Evolutionary conservation across 192 early-diverging fungal genomes (phyloP).

Genomic region (Cladochytrium replicatum): DNA sequence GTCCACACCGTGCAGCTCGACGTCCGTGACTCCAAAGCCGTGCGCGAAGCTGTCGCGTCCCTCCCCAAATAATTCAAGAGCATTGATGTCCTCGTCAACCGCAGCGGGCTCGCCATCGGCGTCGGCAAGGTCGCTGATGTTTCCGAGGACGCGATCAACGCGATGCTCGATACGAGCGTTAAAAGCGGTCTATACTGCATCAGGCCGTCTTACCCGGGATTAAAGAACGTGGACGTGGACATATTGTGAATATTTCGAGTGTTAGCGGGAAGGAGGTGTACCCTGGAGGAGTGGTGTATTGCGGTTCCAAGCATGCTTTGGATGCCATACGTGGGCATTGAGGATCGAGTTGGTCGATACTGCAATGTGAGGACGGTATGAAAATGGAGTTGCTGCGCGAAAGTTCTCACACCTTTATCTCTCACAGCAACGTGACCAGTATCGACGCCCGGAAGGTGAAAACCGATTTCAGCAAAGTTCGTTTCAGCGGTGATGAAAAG

Average conservation of each 20-base stretch:
- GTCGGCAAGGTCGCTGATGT: conserved; percentile 55
- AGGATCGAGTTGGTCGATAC: conserved; percentile 64
- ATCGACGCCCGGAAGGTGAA: conserved; percentile 77
- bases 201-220: conserved; percentile 72
- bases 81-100: conserved; percentile 80
- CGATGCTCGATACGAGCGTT: conserved; percentile 84
- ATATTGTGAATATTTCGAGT: conserved; percentile 78
- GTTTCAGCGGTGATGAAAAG: conserved; percentile 58
- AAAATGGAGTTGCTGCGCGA: too few species aligned
- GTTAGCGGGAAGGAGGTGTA: too few species aligned
- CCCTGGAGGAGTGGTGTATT: too few species aligned
- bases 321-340: conserved; percentile 69
- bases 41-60: too few species aligned
- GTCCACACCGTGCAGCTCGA: conserved; percentile 61
- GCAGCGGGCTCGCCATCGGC: conserved; percentile 66
- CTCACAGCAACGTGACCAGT: conserved; percentile 63
- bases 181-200: conserved; percentile 72
- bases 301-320: conserved; percentile 74
- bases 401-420: too few species aligned
- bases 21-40: conserved; percentile 48
- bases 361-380: too few species aligned
- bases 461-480: conserved; percentile 81
- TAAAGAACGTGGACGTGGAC: conserved; percentile 54
- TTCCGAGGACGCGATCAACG: conserved; percentile 52
- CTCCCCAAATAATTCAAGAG: conserved; percentile 48